Evolutionary conservation across 2,329 filamentous ascomycete genomes (phyloP), one percentile per base, ranked within the genome.

Genomic region (Phaeosphaeriaceae sp.): DNA sequence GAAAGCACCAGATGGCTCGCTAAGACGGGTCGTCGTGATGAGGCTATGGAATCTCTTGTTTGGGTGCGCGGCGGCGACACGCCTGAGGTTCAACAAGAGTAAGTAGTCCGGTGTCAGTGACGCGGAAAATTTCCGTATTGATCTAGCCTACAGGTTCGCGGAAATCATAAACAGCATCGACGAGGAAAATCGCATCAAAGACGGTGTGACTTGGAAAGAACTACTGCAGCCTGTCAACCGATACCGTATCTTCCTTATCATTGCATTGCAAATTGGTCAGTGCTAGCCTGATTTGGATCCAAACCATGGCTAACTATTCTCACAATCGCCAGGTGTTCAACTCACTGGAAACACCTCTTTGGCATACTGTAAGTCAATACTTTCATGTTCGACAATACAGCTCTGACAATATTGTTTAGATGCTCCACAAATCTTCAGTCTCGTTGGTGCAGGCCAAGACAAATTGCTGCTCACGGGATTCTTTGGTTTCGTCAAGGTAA

Each of bases 211-310:
- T 3, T 39, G 37, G 37, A 39, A 16, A 39, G 37, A 39, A 11
- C 17, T 39, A 8, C 20, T 23, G 9, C 12, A 26, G 15, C 37
- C 37, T 9, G 26, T 20, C 37, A 39, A 39, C 13, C 37, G 37
- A 20, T 90, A 85, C 78, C 83, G 89, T 34, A 86, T 93, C 73
- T 83, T 90, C 68, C 79, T 92, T 9, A 89, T 89, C 38, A 82
- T 83, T 46, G 82, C 89, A 63, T 79, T 26, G 23, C 23, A 26
- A 26, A 9, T 26, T 1, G 66, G 44, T 3, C 65, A 63, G 5
- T 44, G 52, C 23, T 26, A 26, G 3, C 6, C 11, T 26, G 23
- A 7, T 26, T 4, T 26, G 6, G 23, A 26, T 4, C 3, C 23
- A n/a, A n/a, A n/a, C n/a, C n/a, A n/a, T n/a, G n/a, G n/a, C n/a